Percentiles rank a stretch among this genome's conserved stretches.
Evolutionary conservation across 345 rosid species (phyloP).

Genomic region (Rhodomyrtus tomentosa): DNA sequence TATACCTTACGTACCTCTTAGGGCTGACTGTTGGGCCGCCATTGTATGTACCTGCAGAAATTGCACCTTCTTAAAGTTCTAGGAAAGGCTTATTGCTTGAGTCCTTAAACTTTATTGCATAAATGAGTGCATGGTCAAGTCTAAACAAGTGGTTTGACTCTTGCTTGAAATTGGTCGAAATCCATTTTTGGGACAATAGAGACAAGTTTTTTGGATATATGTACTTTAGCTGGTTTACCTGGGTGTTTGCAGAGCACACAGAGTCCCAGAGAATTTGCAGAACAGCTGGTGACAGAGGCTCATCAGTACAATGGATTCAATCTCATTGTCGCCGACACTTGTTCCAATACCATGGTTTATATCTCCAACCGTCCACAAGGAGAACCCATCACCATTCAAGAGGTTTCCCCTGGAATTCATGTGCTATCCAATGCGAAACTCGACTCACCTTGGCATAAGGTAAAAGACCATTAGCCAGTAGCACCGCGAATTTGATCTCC

Average conservation of each 20-base stretch:
- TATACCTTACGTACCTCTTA: neutral
- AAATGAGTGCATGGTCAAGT: neutral
- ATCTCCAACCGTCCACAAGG: constrained; percentile 42
- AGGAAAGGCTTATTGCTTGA: neutral
- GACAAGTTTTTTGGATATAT: neutral
- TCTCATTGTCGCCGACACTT: constrained; percentile 44
- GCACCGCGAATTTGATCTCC: neutral
- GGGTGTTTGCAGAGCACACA: constrained; percentile 25
- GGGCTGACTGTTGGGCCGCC: neutral
- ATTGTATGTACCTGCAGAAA: neutral
- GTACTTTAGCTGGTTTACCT: neutral
- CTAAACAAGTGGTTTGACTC: neutral
- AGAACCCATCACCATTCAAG: constrained; percentile 20
- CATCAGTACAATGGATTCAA: constrained; percentile 57
- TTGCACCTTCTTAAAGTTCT: neutral
- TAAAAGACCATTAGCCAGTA: neutral
- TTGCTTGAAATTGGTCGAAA: neutral
- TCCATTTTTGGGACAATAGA: neutral
- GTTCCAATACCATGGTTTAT: constrained; percentile 43
- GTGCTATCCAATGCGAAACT: constrained; percentile 54
- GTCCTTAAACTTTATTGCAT: neutral
- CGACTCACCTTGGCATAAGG: constrained; percentile 52
- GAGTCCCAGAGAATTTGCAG: constrained; percentile 48
- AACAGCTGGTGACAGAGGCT: constrained; percentile 29
- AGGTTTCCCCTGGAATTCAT: constrained; percentile 59